Conservation (phyloP, 2,329 filamentous ascomycete genomes). For the Arthrobotrys pseudoclavata region DNA sequence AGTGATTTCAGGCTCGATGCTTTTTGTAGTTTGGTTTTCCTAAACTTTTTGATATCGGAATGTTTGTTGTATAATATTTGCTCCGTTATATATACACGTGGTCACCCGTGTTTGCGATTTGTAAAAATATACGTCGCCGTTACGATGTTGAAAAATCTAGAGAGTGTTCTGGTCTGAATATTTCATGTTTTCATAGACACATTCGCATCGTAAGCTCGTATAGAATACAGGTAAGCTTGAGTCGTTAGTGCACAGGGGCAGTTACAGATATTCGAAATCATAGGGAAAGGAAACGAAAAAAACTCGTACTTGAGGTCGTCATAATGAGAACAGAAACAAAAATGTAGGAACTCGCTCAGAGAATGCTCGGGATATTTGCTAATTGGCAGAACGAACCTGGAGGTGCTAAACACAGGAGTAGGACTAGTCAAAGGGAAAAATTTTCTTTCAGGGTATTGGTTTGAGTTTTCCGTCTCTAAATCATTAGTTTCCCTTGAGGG, state of each 20-base stretch:
- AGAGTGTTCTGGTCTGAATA: not conserved
- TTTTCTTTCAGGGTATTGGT: conserved; percentile 10
- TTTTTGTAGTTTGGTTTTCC: no score
- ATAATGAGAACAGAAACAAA: conserved; percentile 10
- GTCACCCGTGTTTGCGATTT: not conserved
- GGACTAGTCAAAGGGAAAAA: conserved; percentile 3
- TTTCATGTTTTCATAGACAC: conserved; percentile 17
- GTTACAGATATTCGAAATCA: not conserved
- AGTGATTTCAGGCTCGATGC: no score
- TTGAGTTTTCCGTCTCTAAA: conserved; percentile 21
- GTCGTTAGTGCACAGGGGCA: not conserved
- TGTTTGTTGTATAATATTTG: not conserved
- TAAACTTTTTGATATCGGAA: no score
- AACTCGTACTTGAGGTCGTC: conserved; percentile 12
- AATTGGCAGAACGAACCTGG: conserved; percentile 10
- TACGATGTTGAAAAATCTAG: not conserved
- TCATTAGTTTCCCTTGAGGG: conserved; percentile 1
- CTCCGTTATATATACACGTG: not conserved
- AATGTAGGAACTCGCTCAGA: conserved; percentile 16
- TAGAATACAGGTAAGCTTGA: conserved; percentile 1
- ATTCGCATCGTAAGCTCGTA: conserved; percentile 15
- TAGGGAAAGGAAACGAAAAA: not conserved
- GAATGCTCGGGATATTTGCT: conserved; percentile 5
- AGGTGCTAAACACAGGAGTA: not conserved
- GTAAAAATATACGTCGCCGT: not conserved